Conservation (phyloP, 2,329 filamentous ascomycete genomes). For the Zasmidium cellare region DNA sequence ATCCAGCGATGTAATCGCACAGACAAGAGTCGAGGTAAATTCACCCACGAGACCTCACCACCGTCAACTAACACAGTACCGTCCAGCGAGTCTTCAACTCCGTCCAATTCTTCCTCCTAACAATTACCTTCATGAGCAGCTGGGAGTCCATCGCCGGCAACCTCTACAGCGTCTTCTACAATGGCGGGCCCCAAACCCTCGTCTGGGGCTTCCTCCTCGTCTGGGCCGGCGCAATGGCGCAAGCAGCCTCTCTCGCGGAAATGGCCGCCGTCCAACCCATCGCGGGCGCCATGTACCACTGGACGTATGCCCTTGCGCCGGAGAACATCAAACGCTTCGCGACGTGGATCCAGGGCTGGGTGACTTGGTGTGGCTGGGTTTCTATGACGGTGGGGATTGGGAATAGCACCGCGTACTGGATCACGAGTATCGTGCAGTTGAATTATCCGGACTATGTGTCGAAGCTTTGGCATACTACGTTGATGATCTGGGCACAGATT, state of each 20-base stretch:
- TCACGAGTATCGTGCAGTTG: constrained; percentile 35
- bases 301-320: constrained; percentile 26
- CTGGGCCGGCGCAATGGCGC: constrained; percentile 22
- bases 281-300: constrained; percentile 30
- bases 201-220: constrained; percentile 29
- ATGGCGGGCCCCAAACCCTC: constrained; percentile 26
- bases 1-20: constrained; percentile 12
- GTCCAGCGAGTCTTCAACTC: constrained; percentile 26
- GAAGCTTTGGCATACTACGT: constrained; percentile 40
- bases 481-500: constrained; percentile 42
- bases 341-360: constrained; percentile 38
- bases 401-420: constrained; percentile 38
- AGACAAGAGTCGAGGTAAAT: constrained; percentile 14
- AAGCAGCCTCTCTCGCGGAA: constrained; percentile 27
- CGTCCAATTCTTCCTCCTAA: constrained; percentile 26
- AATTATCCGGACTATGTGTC: constrained; percentile 36
- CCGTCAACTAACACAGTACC: background rate
- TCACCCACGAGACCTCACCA: background rate
- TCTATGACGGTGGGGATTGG: constrained; percentile 23
- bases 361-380: constrained; percentile 46
- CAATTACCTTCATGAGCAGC: constrained; percentile 26
- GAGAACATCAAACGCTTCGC: constrained; percentile 23
- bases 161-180: constrained; percentile 23
- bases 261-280: constrained; percentile 30
- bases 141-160: constrained; percentile 29